These are phyloP conservation scores for Pinus tabuliformis DNA, from an alignment of 75 land plant species.

Conservation along the genomic window DNA sequence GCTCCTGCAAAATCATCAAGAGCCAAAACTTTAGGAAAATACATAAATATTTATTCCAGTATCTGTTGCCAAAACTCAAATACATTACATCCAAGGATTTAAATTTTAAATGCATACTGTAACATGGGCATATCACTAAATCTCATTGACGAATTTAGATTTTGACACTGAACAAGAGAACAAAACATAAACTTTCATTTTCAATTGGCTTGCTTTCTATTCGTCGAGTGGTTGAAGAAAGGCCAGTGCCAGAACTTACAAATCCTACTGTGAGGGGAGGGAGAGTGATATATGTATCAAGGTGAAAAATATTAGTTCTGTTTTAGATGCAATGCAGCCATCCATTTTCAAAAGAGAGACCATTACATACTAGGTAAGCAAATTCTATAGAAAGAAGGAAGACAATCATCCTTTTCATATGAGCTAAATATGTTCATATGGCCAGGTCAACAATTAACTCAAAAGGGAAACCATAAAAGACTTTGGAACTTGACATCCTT, in stretches of 20 bases:
- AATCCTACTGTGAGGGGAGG: neutral
- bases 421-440: no score
- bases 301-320: neutral
- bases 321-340: neutral
- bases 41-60: neutral
- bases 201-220: neutral
- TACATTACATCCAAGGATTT: neutral
- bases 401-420: neutral
- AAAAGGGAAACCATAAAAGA: neutral
- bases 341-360: neutral
- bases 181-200: neutral
- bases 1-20: constrained; percentile 48
- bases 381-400: neutral
- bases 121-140: neutral
- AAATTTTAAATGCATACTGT: neutral
- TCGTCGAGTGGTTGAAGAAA: neutral
- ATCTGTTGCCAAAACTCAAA: neutral
- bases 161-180: neutral
- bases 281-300: neutral
- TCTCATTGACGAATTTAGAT: neutral
- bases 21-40: neutral
- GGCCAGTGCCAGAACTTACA: neutral
- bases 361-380: neutral
- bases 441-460: neutral
- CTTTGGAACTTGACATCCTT: neutral